Evolutionary conservation across 768 basidiomycete genomes (phyloP).

Genomic region (Mycena galericulata): DNA sequence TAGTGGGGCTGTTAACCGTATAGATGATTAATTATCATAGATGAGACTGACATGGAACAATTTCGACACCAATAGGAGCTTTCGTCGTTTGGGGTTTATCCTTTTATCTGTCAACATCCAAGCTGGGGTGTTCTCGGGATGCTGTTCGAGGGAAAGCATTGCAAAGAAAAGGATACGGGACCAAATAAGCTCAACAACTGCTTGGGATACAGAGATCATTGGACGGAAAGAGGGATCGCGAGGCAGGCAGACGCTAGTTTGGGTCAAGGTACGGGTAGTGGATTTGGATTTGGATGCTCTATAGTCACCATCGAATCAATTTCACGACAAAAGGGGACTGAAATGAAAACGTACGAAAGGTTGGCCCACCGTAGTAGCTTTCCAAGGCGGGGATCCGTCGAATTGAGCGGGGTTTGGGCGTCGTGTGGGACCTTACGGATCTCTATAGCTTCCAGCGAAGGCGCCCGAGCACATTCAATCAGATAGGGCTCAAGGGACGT

Average conservation of each 20-base stretch:
- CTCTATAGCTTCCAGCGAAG: background rate
- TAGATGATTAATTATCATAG: no score
- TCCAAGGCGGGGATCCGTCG: background rate
- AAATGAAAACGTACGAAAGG: background rate
- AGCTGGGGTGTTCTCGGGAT: background rate
- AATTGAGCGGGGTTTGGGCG: background rate
- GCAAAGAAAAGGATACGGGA: constrained; percentile 15
- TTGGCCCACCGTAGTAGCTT: background rate
- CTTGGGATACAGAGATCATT: background rate
- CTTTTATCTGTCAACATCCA: background rate
- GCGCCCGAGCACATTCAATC: background rate
- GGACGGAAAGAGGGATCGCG: background rate
- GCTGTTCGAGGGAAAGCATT: constrained; percentile 10
- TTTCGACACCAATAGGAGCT: constrained; percentile 13
- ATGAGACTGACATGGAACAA: background rate
- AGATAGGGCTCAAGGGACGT: background rate
- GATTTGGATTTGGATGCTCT: no score
- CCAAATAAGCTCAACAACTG: background rate
- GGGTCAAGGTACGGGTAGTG: no score
- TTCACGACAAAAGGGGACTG: no score
- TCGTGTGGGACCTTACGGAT: background rate
- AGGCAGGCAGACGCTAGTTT: background rate
- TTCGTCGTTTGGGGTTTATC: background rate
- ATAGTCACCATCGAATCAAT: no score
- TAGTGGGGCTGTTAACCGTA: no score